Percentiles rank a stretch among this genome's conserved stretches.
These are phyloP conservation scores for Ophiostoma populinum DNA, from an alignment of 2,329 filamentous ascomycete genomes.

Conservation along the genomic window DNA sequence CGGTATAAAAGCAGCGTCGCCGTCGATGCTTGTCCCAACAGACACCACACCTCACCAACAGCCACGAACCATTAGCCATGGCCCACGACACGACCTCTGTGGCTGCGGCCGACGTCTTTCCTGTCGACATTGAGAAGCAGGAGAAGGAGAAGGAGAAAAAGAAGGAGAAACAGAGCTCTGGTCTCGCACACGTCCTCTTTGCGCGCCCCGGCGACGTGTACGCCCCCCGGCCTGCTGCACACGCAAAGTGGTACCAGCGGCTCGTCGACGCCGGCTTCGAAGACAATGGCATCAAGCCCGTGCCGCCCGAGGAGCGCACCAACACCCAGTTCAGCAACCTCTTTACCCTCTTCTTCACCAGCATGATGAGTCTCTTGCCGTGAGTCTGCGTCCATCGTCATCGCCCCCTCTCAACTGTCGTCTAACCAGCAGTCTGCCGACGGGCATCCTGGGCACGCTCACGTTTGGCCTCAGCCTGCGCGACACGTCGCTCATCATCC, in stretches of 20 bases:
- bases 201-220: slow-evolving; percentile 19
- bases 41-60: neutral
- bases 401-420: neutral
- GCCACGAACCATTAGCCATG: slow-evolving; percentile 8
- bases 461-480: slow-evolving; percentile 35
- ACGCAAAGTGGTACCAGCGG: slow-evolving; percentile 24
- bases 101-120: slow-evolving; percentile 1
- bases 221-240: slow-evolving; percentile 15
- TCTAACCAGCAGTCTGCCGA: slow-evolving; percentile 27
- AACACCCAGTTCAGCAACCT: slow-evolving; percentile 35
- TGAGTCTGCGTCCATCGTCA: slow-evolving; percentile 19
- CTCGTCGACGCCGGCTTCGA: slow-evolving; percentile 30
- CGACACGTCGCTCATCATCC: slow-evolving; percentile 36
- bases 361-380: slow-evolving; percentile 39
- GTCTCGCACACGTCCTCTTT: slow-evolving; percentile 12
- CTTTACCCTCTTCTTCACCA: slow-evolving; percentile 43
- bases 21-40: neutral
- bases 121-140: slow-evolving; percentile 12
- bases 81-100: slow-evolving; percentile 4
- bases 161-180: neutral
- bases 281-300: slow-evolving; percentile 37
- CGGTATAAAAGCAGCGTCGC: too few relatives aligned
- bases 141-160: neutral
- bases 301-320: slow-evolving; percentile 34
- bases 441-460: slow-evolving; percentile 39